Evolutionary conservation across 257 asterid genomes (phyloP), one percentile per base, ranked within the genome.

Genomic region (Thymus mandschuricus): DNA sequence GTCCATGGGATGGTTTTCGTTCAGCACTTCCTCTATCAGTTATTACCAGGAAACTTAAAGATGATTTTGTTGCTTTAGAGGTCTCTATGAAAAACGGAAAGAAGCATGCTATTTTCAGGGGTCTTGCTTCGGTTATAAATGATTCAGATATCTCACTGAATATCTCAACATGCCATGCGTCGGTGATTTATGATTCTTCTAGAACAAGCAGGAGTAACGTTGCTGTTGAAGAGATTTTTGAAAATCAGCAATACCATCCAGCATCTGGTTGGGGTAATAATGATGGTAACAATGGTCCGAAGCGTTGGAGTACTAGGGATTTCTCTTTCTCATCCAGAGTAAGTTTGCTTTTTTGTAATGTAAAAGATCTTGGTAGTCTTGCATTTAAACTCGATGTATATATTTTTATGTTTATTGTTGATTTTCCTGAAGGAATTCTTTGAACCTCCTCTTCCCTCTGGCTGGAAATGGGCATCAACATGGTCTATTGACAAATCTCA

Each of bases 1-100:
- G 98, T 75, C 88, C 93, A 68, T 95, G 98, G 98, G 89, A 95
- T 82, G 92, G 98, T 82, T 86, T 89, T 64, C 98, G 98, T 48
- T 95, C 98, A 66, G 83, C 87, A 76, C 92, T 92, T 84, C 98
- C 99, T 61, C 75, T 82, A 48, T 86, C 99, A 67, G 93, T 90
- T 71, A 84, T 79, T 76, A 81, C 96, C 73, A 86, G 80, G 90
- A 85, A 87, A 78, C 75, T 95, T 68, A 71, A 81, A 71, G 93
- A 88, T 82, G 96, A 88, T 72, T 88, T 83, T 87, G 84, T 92
- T 76, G 99, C 95, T 74, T 68, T 92, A 51, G 99, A 95, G 74
- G 91, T 95, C 76, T 85, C 86, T 54, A 83, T 86, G 80, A 84
- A 84, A 81, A 87, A 95, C 73, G 97, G 99, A 68, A 86, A 83